phyloP scores from a whole-genome alignment of 2,329 filamentous ascomycete genomes.

The Xylariaceae sp. region DNA sequence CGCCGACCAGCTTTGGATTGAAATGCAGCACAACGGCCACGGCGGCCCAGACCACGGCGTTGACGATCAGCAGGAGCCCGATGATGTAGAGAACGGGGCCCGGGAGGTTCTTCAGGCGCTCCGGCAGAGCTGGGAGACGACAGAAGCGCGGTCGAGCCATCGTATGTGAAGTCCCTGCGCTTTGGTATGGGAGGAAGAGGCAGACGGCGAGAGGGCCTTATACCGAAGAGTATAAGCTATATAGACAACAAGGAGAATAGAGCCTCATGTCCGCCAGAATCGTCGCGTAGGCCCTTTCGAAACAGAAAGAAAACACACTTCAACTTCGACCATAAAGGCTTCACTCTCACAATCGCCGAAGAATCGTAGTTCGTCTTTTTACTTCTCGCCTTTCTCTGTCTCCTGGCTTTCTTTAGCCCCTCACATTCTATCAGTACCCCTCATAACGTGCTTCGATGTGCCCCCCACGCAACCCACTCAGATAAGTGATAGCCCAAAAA shows the following conservation, averaged over 20 bases:
- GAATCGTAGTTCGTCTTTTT: no score
- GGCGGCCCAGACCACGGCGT: slow-evolving; percentile 61
- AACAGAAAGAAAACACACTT: neutral
- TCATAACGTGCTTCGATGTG: neutral
- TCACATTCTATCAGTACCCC: slow-evolving; percentile 4
- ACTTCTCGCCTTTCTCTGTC: neutral
- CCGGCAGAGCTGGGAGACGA: slow-evolving; percentile 22
- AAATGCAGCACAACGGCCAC: slow-evolving; percentile 59
- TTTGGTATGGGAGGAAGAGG: neutral
- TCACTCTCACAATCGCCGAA: no score
- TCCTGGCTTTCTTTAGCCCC: slow-evolving; percentile 16
- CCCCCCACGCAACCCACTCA: slow-evolving; percentile 16
- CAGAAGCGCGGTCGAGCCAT: slow-evolving; percentile 14
- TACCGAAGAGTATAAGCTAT: neutral
- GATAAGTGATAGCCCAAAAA: no score
- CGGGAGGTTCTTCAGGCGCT: slow-evolving; percentile 39
- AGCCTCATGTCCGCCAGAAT: neutral
- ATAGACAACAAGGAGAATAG: neutral
- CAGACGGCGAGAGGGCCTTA: neutral
- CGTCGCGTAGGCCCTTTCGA: neutral
- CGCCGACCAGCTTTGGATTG: slow-evolving; percentile 70
- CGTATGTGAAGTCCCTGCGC: neutral
- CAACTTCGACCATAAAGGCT: no score
- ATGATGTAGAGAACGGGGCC: slow-evolving; percentile 54
- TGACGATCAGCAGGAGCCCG: slow-evolving; percentile 54